Evolutionary conservation across 352 stramenopile genomes (phyloP), one percentile per base, ranked within the genome.

Genomic region (Phytophthora cryptogea): DNA sequence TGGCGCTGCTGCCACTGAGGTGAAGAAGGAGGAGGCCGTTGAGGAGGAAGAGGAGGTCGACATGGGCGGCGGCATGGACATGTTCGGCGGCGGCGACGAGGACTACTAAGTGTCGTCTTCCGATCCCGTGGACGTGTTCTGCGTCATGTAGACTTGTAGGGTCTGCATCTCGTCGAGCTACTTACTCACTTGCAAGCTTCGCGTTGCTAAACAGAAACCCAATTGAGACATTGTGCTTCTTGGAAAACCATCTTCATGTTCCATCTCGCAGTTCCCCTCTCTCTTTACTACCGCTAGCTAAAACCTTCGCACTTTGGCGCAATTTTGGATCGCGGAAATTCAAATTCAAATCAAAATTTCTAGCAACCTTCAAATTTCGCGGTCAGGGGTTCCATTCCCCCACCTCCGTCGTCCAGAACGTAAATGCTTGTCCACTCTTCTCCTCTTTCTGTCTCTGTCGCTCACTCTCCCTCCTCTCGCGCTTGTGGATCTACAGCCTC

Each of bases 31-130:
- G 40, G 84, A 87, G 52, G 85, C 76, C 27, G 76, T 80, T 42
- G 81, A 89, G 64, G 85, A 94, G 63, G 80, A 88, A 69, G 85
- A 94, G 60, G 85, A 88, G 54, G 76, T 88, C 60, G 89, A 95
- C 65, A 86, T 94, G 57, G 87, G 85, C 53, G 87, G 84, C 66
- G 90, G 80, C 67, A 91, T 83, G 62, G 89, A 97, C 82, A 93
- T 93, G 83, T 93, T 93, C 63, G 83, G 83, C 56, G 82, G 66
- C 23, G 76, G 68, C 43, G 72, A 72, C 50, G 81, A 75, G 41
- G 63, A 91, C 72, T 90, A 93, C 76, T 92, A 90, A 77, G 69
- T 47, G 51, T 45, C 43, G 42, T 33, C 26, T 58, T 17, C 13
- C 26, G 11, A 48, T 13, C 35, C 28, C 16, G 8, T 27, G 26